These are phyloP conservation scores for Euclidium syriacum DNA, from an alignment of 345 rosid species.

Conservation along the genomic window DNA sequence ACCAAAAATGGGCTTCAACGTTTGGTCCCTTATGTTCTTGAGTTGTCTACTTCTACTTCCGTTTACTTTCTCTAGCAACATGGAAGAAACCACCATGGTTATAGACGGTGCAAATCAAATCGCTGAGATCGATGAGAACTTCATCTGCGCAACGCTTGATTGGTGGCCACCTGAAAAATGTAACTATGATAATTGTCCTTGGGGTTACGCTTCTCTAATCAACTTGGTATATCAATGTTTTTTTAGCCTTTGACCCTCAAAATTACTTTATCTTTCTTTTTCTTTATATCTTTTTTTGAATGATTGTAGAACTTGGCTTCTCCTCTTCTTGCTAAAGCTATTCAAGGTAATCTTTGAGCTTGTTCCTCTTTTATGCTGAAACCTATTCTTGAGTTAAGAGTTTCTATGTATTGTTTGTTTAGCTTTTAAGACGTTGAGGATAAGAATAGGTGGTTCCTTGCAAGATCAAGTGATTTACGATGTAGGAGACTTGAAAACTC, in stretches of 20 bases:
- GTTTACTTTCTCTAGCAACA: constrained; percentile 31
- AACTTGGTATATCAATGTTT: constrained; percentile 49
- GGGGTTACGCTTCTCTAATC: constrained; percentile 68
- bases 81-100: constrained; percentile 38
- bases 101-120: constrained; percentile 48
- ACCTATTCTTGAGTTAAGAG: too few relatives aligned
- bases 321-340: constrained; percentile 73
- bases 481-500: constrained; percentile 52
- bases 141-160: constrained; percentile 87
- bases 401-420: constrained; percentile 8
- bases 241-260: background rate
- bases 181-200: constrained; percentile 81
- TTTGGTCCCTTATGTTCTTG: constrained; percentile 34
- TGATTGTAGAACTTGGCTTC: constrained; percentile 66
- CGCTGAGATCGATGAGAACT: constrained; percentile 72
- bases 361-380: background rate
- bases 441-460: constrained; percentile 94
- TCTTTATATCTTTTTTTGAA: constrained; percentile 6
- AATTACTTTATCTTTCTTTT: background rate
- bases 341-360: too few relatives aligned
- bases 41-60: constrained; percentile 30
- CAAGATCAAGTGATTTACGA: constrained; percentile 89
- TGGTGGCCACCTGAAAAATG: constrained; percentile 99
- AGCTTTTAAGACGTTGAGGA: constrained; percentile 78
- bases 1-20: constrained; percentile 21